Evolutionary conservation across 2,329 filamentous ascomycete species (phyloP).

Genomic region (Bisporella sp.): DNA sequence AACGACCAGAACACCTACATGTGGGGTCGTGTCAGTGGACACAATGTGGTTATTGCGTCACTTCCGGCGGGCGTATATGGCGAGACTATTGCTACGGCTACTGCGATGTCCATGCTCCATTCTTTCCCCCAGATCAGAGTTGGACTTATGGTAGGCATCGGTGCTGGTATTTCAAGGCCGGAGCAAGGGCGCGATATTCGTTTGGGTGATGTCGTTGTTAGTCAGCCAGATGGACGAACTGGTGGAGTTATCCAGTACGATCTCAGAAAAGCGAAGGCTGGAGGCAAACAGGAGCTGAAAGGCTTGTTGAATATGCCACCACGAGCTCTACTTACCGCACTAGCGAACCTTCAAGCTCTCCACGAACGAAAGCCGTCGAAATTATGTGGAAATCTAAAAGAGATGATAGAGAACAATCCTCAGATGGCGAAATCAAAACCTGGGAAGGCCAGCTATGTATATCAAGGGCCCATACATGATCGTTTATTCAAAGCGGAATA

Average conservation of each 20-base stretch:
- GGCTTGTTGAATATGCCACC: constrained; percentile 12
- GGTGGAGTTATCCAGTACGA: constrained; percentile 10
- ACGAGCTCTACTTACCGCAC: constrained; percentile 10
- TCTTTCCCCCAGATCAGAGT: constrained; percentile 7
- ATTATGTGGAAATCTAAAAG: constrained; percentile 15
- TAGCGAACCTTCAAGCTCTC: constrained; percentile 13
- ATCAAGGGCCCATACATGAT: constrained; percentile 15
- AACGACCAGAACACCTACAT: constrained; percentile 9
- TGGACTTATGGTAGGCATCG: constrained; percentile 8
- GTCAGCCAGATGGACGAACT: constrained; percentile 1
- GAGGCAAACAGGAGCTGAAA: constrained; percentile 3
- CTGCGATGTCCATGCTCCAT: constrained; percentile 7
- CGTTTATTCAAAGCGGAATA: constrained; percentile 8
- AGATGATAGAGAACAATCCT: too few relatives aligned
- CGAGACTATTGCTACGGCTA: constrained; percentile 5
- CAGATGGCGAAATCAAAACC: too few relatives aligned
- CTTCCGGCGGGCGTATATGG: constrained; percentile 7
- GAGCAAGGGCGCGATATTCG: too few relatives aligned
- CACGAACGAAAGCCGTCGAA: constrained; percentile 6
- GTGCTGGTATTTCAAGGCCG: constrained; percentile 1
- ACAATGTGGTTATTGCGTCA: constrained; percentile 10
- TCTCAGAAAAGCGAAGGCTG: constrained; percentile 4
- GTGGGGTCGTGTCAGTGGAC: constrained; percentile 5
- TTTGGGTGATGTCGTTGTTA: too few relatives aligned
- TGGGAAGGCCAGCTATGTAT: too few relatives aligned